Percentiles rank a stretch among this genome's conserved stretches.
phyloP scores from a whole-genome alignment of 108 stramenopile genomes.

The Cyclotella distinguenda region DNA sequence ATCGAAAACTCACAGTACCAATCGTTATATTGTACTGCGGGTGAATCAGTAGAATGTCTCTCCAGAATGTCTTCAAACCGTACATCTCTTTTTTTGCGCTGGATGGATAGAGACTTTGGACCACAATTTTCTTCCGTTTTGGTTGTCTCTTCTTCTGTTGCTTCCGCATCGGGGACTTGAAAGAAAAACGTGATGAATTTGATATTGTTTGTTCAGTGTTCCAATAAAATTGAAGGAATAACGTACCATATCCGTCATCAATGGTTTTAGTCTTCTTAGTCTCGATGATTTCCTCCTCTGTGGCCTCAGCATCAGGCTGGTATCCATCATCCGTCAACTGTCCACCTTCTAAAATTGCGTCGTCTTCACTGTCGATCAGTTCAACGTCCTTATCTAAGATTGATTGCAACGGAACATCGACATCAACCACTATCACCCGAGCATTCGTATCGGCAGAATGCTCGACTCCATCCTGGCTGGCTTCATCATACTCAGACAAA shows the following conservation, averaged over 20 bases:
- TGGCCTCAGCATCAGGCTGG: constrained; percentile 36
- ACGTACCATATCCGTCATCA: constrained; percentile 39
- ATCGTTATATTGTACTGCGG: no score
- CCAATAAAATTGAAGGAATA: no score
- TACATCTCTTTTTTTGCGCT: constrained; percentile 25
- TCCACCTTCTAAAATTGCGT: constrained; percentile 11
- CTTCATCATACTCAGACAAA: constrained; percentile 29
- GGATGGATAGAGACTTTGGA: background rate
- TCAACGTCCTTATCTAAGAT: constrained; percentile 9
- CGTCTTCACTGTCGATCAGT: constrained; percentile 32
- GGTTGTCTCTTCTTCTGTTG: constrained; percentile 30
- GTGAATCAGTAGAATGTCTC: constrained; percentile 2
- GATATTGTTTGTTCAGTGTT: background rate
- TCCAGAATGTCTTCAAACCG: constrained; percentile 29
- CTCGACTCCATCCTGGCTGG: constrained; percentile 17
- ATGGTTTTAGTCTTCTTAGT: background rate
- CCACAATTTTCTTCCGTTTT: background rate
- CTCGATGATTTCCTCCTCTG: constrained; percentile 24
- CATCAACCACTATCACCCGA: constrained; percentile 15
- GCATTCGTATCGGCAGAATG: constrained; percentile 10
- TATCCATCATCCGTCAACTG: constrained; percentile 43
- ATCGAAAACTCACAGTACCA: no score
- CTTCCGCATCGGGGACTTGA: constrained; percentile 30
- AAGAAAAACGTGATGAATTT: background rate
- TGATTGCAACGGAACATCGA: constrained; percentile 6